Percentiles rank a stretch among this genome's conserved stretches.
Evolutionary conservation across 805 yeast genomes (phyloP).

Genomic region (Wickerhamomyces tratensis): DNA sequence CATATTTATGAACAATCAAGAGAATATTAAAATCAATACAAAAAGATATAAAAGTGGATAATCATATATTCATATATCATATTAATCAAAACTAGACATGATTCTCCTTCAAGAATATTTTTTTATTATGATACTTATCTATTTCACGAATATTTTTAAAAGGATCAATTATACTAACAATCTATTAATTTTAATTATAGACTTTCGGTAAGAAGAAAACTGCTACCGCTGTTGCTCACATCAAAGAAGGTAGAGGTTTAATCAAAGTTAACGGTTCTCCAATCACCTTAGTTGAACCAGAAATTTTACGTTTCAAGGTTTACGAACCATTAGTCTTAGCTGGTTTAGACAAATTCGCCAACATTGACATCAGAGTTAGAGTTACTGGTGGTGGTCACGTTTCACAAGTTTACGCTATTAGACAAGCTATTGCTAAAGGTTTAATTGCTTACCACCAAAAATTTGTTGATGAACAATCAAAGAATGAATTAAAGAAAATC

Average conservation of each 20-base stretch:
- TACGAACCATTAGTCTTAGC: conserved; percentile 98
- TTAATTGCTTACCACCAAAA: conserved; percentile 99
- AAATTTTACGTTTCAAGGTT: conserved; percentile 98
- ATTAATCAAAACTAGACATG: too few species aligned
- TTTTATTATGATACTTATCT: too few species aligned
- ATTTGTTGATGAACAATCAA: conserved; percentile 98
- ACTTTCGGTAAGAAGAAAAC: conserved; percentile 99
- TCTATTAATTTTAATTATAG: conserved; percentile 31
- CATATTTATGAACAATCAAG: too few species aligned
- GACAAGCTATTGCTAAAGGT: conserved; percentile 99
- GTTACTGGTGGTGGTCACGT: conserved; percentile 99
- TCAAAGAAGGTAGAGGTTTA: conserved; percentile 98
- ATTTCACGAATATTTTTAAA: too few species aligned
- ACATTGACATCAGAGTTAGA: conserved; percentile 97
- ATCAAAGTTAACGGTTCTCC: conserved; percentile 99
- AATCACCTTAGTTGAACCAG: conserved; percentile 98
- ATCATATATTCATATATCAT: too few species aligned
- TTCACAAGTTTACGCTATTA: conserved; percentile 98
- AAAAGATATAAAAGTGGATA: too few species aligned
- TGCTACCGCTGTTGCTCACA: conserved; percentile 99
- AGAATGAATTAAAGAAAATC: conserved; percentile 98
- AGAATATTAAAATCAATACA: too few species aligned
- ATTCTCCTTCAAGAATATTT: too few species aligned
- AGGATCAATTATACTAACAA: conserved; percentile 12
- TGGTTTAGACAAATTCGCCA: conserved; percentile 98